Conservation (phyloP, 306 rosid species). For the Erythrophleum fordii region DNA sequence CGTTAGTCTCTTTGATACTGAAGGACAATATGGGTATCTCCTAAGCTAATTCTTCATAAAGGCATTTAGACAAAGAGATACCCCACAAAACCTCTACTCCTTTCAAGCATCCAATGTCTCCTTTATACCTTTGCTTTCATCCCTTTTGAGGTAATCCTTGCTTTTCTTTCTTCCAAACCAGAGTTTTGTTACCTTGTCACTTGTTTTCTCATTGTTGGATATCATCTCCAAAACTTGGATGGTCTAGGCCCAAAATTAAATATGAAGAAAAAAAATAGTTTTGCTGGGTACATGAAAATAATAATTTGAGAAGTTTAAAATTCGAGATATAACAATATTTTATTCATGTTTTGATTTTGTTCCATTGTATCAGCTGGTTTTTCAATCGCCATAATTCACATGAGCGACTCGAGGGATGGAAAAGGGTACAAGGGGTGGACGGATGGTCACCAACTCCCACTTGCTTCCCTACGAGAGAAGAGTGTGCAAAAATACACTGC, state of each 20-base stretch:
- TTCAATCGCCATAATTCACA: constrained; percentile 24
- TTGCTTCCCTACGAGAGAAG: constrained; percentile 69
- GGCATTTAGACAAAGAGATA: constrained; percentile 77
- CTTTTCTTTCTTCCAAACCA: constrained; percentile 48
- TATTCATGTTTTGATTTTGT: constrained; percentile 26
- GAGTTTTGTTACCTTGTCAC: constrained; percentile 48
- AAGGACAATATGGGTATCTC: constrained; percentile 84
- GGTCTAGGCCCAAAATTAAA: not conserved
- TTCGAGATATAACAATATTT: not conserved
- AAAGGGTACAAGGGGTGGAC: constrained; percentile 65
- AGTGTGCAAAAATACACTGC: constrained; percentile 58
- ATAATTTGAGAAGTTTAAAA: not conserved
- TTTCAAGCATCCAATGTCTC: constrained; percentile 89
- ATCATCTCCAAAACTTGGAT: constrained; percentile 33
- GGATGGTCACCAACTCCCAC: constrained; percentile 68
- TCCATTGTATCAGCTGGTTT: constrained; percentile 35
- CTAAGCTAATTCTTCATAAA: constrained; percentile 45
- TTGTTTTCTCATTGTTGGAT: constrained; percentile 47
- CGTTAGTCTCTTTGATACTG: constrained; percentile 66
- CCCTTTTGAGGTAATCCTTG: constrained; percentile 78
- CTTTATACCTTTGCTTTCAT: constrained; percentile 75
- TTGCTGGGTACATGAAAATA: constrained; percentile 4
- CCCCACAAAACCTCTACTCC: constrained; percentile 72
- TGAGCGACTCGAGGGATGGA: constrained; percentile 23
- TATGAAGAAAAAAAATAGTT: not conserved